Evolutionary conservation across 192 early-diverging fungal species (phyloP), one percentile per base, ranked within the genome.

Genomic region (Coemansia sp.): DNA sequence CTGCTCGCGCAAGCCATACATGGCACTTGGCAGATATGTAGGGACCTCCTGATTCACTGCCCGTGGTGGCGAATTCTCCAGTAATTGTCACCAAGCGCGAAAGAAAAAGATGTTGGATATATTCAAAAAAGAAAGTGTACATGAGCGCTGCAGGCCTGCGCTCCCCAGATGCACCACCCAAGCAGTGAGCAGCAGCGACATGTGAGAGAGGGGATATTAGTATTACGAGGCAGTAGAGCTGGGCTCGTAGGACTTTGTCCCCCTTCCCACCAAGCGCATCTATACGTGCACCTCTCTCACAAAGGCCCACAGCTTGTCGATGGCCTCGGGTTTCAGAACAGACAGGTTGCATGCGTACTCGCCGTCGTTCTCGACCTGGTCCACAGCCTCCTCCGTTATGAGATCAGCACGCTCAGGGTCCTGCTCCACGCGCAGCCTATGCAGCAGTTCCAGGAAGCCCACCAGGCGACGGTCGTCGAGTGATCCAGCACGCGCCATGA

Each of bases 351-450:
- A 79, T 12, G 70, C 62, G 52, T 79, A 79, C 48, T 64, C 36
- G 55, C 76, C 76, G 47, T 34, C 41, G 43, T 45, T 50, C 47
- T 69, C 63, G 13, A 79, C 71, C 37, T 43, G 57, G 50, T 70
- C 68, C 11, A 66, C 57, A 3, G 71, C 71, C 47, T 70, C 67
- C 9, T 62, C 63, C 21, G 76, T 79, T 18, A 79, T 79, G 12
- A 21, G 25, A 4, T 20, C 67, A 7, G 71, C 71, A 39, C n/a
- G 50, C 3, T 73, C 71, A 12, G 76, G 76, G 52, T 79, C 71
- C 65, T 79, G 76, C 68, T 79, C 66, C n/a, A 79, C 64, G 9
- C 76, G 76, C 64, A 79, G 57, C 16, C 37, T 59, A 57, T 79
- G 71, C 64, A 79, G 62, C 45, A 79, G 68, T 16, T 48, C 59